Base-by-base conservation (phyloP, 108 stramenopile species). In the Asterionellopsis glacialis region DNA sequence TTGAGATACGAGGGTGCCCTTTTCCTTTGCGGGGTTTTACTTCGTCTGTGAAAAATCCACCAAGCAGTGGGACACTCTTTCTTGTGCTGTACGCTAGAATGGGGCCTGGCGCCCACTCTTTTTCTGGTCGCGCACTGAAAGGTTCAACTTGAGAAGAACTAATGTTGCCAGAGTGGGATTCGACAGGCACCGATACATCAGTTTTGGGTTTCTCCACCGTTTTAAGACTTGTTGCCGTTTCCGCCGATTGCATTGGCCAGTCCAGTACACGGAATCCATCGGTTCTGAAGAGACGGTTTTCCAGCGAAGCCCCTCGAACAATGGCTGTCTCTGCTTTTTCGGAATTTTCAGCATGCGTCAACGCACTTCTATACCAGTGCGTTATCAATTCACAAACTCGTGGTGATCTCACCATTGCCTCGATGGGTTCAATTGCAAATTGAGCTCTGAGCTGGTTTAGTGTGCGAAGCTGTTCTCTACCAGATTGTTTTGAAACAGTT, bases 201-300 rank as follows among this genome's bases (percentile, higher is more conserved):
- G 5, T 33, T 33, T 33, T 33, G 33, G 33, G 33, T 7, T 33
- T 33, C 5, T 33, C 33, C 2, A 33, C 33, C 5, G 33, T 33
- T 2, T 7, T 33, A 2, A 33, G 33, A 33, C 7, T 33, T 33
- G 33, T 33, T 7, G 7, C 7, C 7, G 33, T 5, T 33, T 24
- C 55, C 54, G 27, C 64, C 0, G 65, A 68, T 33, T 73, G 63
- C 66, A 82, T 69, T 24, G 84, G 87, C 90, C 90, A 91, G 22
- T 82, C 78, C 13, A 68, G 55, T 15, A 66, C 64, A 11, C 78
- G 78, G 55, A 80, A 85, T 11, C 81, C 81, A 55, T 76, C 72
- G 11, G 81, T 77, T 53, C 63, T 54, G 47, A 47, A 71, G 0
- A 82, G 61, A 22, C 69, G 55, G 27, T 22, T 41, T 16, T 28